phyloP scores from a whole-genome alignment of 371 early-diverging fungal genomes.

The Nosema muscidifuracis region DNA sequence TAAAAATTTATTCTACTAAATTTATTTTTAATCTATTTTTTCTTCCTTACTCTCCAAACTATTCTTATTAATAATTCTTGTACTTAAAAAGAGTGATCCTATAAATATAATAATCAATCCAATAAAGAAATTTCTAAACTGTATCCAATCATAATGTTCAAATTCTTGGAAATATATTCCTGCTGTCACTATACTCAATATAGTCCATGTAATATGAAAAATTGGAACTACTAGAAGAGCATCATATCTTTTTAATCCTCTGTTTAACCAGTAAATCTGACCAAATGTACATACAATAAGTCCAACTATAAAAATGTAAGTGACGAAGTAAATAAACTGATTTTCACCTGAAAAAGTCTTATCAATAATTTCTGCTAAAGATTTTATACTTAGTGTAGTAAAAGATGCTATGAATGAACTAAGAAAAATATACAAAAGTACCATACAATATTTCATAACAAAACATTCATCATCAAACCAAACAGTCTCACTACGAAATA shows the following conservation, averaged over 20 bases:
- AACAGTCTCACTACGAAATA: conserved; percentile 42
- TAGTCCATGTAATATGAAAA: conserved; percentile 73
- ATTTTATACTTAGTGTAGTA: conserved; percentile 74
- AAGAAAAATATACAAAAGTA: conserved; percentile 58
- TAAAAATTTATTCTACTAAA: no score
- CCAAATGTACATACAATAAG: conserved; percentile 70
- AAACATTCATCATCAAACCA: conserved; percentile 57
- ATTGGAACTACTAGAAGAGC: conserved; percentile 74
- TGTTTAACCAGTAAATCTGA: conserved; percentile 74
- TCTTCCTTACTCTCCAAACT: conserved; percentile 12
- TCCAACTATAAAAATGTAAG: conserved; percentile 69
- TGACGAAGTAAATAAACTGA: conserved; percentile 67
- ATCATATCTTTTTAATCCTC: conserved; percentile 73
- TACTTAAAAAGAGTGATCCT: conserved; percentile 68
- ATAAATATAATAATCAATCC: conserved; percentile 70
- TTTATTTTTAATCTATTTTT: not conserved
- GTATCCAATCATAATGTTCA: conserved; percentile 65
- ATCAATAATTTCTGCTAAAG: conserved; percentile 70
- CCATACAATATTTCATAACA: conserved; percentile 60
- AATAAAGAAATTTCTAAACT: conserved; percentile 67
- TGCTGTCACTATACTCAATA: conserved; percentile 69
- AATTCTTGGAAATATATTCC: conserved; percentile 77
- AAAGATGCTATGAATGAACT: conserved; percentile 72
- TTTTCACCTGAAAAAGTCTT: conserved; percentile 68
- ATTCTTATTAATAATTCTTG: conserved; percentile 60